These are phyloP conservation scores for Botrytis squamosa DNA, from an alignment of 2,329 filamentous ascomycete species.

Conservation along the genomic window DNA sequence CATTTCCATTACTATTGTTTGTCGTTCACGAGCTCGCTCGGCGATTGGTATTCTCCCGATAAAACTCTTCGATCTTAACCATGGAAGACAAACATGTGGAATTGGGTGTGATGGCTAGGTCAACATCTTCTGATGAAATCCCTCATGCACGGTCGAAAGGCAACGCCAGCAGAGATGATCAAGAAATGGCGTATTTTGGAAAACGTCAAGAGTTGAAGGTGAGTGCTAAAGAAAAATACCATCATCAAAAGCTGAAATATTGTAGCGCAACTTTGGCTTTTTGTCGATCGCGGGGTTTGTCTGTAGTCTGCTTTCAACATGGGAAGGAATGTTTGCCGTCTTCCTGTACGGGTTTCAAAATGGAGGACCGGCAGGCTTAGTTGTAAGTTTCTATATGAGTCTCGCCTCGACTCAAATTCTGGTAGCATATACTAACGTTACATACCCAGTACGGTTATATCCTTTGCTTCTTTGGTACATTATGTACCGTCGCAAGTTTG, in stretches of 20 bases:
- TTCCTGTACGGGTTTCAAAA: slow-evolving; percentile 30
- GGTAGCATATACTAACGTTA: background rate
- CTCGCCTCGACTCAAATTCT: background rate
- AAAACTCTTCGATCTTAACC: slow-evolving; percentile 16
- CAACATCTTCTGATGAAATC: slow-evolving; percentile 3
- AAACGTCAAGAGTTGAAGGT: slow-evolving; percentile 34
- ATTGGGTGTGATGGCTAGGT: slow-evolving; percentile 21
- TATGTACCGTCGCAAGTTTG: slow-evolving; percentile 27
- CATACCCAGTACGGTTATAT: slow-evolving; percentile 3
- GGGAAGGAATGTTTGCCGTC: slow-evolving; percentile 40
- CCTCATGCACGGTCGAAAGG: slow-evolving; percentile 20
- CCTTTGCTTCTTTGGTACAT: slow-evolving; percentile 29
- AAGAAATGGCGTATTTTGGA: slow-evolving; percentile 34
- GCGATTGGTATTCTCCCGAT: background rate
- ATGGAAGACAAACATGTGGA: slow-evolving; percentile 25
- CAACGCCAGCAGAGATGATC: slow-evolving; percentile 29
- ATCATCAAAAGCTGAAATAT: background rate
- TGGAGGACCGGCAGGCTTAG: slow-evolving; percentile 39
- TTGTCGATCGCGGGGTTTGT: slow-evolving; percentile 45
- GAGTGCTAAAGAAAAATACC: background rate
- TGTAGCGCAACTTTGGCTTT: slow-evolving; percentile 43
- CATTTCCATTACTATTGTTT: background rate
- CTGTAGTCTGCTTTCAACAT: slow-evolving; percentile 45
- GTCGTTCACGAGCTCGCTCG: background rate
- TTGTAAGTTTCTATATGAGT: slow-evolving; percentile 25